These are phyloP conservation scores for Blastosporella zonata DNA, from an alignment of 1,284 basidiomycete species.

Conservation along the genomic window DNA sequence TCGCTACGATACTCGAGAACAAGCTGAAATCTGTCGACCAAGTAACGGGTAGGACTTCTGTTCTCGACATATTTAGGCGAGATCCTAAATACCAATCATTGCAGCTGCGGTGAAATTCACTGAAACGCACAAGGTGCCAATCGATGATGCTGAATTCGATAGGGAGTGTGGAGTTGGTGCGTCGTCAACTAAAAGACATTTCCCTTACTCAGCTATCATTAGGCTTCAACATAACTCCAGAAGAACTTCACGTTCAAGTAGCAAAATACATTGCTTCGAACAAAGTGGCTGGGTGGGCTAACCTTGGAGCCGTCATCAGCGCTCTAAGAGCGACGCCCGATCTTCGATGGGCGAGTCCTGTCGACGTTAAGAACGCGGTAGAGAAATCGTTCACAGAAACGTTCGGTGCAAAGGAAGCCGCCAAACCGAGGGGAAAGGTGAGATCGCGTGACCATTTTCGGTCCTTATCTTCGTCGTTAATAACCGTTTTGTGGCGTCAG, in stretches of 20 bases:
- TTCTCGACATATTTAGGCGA: neutral
- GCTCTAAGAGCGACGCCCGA: conserved; percentile 67
- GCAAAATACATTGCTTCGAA: conserved; percentile 58
- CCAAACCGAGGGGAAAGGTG: conserved; percentile 74
- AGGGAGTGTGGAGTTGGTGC: conserved; percentile 85
- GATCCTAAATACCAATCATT: conserved; percentile 8
- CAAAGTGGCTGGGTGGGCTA: conserved; percentile 69
- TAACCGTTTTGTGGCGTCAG: conserved; percentile 27
- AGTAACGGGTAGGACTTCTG: conserved; percentile 64
- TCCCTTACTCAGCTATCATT: conserved; percentile 6
- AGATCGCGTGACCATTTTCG: neutral
- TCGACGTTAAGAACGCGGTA: conserved; percentile 87
- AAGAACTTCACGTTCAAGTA: conserved; percentile 65
- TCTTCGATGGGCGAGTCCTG: conserved; percentile 86
- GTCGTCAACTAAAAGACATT: conserved; percentile 28
- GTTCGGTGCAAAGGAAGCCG: conserved; percentile 78
- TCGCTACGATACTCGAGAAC: conserved; percentile 68
- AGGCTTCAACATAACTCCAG: conserved; percentile 81
- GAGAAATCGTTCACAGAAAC: conserved; percentile 73
- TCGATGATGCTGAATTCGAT: conserved; percentile 78
- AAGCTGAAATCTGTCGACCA: conserved; percentile 85
- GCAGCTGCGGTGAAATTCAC: conserved; percentile 81
- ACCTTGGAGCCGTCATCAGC: conserved; percentile 70
- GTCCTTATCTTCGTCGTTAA: neutral
- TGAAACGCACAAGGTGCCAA: conserved; percentile 56